Evolutionary conservation across 2,329 filamentous ascomycete genomes (phyloP).

Genomic region (Phaeosphaeria sp.): DNA sequence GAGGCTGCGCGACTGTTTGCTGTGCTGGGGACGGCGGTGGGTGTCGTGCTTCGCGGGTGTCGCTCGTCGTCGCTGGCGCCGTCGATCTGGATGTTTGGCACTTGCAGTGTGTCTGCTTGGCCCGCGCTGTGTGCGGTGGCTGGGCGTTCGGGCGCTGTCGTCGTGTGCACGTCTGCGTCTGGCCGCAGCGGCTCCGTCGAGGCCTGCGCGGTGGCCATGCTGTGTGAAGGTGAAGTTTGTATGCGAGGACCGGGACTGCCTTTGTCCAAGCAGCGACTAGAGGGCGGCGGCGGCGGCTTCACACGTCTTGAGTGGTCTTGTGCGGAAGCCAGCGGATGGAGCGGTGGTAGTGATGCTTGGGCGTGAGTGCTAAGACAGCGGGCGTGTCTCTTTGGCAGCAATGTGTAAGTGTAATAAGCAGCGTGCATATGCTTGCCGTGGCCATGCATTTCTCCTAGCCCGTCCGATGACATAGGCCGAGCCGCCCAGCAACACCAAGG

Average conservation of each 20-base stretch:
- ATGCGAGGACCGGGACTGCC: neutral
- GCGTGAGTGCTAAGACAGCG: too few relatives aligned
- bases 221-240: constrained; percentile 1
- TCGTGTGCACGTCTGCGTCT: constrained; percentile 18
- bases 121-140: constrained; percentile 16
- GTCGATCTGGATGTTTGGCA: constrained; percentile 28
- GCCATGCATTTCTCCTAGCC: neutral
- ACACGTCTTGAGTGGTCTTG: constrained; percentile 13
- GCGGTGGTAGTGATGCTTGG: neutral
- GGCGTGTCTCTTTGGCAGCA: constrained; percentile 3
- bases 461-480: neutral
- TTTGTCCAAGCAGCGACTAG: constrained; percentile 13
- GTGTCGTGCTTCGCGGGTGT: constrained; percentile 16
- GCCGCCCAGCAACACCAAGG: neutral
- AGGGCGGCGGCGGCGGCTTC: constrained; percentile 11
- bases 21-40: constrained; percentile 23
- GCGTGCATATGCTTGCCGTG: constrained; percentile 9
- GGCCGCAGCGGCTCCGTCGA: constrained; percentile 41
- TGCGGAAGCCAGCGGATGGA: constrained; percentile 34
- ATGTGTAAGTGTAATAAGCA: constrained; percentile 13
- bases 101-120: constrained; percentile 20
- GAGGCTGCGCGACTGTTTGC: constrained; percentile 36
- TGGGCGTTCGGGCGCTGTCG: constrained; percentile 8
- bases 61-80: constrained; percentile 21
- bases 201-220: constrained; percentile 36